phyloP scores from a whole-genome alignment of 1,284 basidiomycete species.

The Cutaneotrichosporon sp. region DNA sequence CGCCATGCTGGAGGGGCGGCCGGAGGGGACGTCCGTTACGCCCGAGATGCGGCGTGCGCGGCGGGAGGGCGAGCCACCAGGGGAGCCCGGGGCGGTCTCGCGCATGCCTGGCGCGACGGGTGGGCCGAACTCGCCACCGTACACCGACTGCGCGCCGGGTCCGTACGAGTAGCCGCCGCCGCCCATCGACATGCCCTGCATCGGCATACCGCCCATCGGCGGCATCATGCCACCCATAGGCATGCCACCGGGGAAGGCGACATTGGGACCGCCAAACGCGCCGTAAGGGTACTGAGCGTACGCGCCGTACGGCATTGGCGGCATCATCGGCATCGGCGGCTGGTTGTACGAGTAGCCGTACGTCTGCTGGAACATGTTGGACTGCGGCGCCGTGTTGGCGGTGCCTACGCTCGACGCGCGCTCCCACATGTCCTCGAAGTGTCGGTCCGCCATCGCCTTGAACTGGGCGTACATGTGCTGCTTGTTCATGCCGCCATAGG shows the following conservation, averaged over 20 bases:
- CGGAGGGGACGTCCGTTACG: slow-evolving; percentile 4
- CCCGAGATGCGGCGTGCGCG: slow-evolving; percentile 16
- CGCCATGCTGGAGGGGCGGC: slow-evolving; percentile 13
- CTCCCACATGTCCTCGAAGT: slow-evolving; percentile 52
- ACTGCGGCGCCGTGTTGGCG: slow-evolving; percentile 19
- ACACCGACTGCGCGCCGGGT: slow-evolving; percentile 39
- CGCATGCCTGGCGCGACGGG: slow-evolving; percentile 24
- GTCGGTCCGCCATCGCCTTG: slow-evolving; percentile 44
- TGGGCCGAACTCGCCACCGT: slow-evolving; percentile 49
- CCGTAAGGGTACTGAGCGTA: slow-evolving; percentile 12
- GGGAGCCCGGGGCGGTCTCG: slow-evolving; percentile 4
- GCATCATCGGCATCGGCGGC: slow-evolving; percentile 10
- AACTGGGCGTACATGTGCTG: slow-evolving; percentile 47
- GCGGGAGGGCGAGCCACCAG: slow-evolving; percentile 9
- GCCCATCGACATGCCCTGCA: slow-evolving; percentile 14
- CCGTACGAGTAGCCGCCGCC: slow-evolving; percentile 35
- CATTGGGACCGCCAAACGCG: slow-evolving; percentile 6
- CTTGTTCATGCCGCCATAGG: slow-evolving; percentile 21
- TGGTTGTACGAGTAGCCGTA: slow-evolving; percentile 27
- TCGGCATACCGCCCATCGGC: slow-evolving; percentile 7
- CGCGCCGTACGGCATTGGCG: slow-evolving; percentile 8
- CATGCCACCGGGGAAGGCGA: slow-evolving; percentile 10
- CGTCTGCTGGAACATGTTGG: slow-evolving; percentile 17
- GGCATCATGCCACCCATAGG: slow-evolving; percentile 11
- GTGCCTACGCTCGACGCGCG: slow-evolving; percentile 35